phyloP scores from a whole-genome alignment of 2,329 filamentous ascomycete species.

The Colletotrichum siamense region DNA sequence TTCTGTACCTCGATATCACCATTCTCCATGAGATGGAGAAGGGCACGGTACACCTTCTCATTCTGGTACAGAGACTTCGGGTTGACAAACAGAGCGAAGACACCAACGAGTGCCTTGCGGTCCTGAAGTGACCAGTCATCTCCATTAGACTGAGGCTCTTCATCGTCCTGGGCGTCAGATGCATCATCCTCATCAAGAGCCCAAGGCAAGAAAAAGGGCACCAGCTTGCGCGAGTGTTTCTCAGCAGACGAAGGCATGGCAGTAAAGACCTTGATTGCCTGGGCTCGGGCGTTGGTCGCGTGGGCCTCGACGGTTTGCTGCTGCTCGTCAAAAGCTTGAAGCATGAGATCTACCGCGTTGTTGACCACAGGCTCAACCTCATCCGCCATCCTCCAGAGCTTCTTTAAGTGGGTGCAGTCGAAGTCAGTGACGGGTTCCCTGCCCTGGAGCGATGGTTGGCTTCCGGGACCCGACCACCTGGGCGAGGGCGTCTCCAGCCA shows the following conservation, averaged over 20 bases:
- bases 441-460: constrained; percentile 33
- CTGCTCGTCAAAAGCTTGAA: constrained; percentile 66
- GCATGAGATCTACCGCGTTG: constrained; percentile 62
- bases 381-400: constrained; percentile 58
- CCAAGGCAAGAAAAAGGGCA: constrained; percentile 88
- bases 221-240: constrained; percentile 81
- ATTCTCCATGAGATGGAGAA: constrained; percentile 80
- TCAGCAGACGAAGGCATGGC: constrained; percentile 80
- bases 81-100: constrained; percentile 88
- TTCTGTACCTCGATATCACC: constrained; percentile 92
- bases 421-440: constrained; percentile 69
- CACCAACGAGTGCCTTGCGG: constrained; percentile 79
- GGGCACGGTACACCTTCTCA: constrained; percentile 75
- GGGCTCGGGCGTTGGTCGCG: constrained; percentile 68
- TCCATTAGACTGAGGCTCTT: constrained; percentile 44
- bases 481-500: constrained; percentile 73
- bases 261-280: constrained; percentile 80
- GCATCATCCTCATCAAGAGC: constrained; percentile 57
- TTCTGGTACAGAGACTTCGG: constrained; percentile 83
- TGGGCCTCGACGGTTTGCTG: constrained; percentile 60
- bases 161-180: constrained; percentile 43
- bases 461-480: constrained; percentile 53
- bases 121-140: constrained; percentile 76
- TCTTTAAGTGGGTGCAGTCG: constrained; percentile 78
- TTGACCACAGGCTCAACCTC: constrained; percentile 58